Evolutionary conservation across 139 green algal genomes (phyloP).

Genomic region (Chlorella sp.): DNA sequence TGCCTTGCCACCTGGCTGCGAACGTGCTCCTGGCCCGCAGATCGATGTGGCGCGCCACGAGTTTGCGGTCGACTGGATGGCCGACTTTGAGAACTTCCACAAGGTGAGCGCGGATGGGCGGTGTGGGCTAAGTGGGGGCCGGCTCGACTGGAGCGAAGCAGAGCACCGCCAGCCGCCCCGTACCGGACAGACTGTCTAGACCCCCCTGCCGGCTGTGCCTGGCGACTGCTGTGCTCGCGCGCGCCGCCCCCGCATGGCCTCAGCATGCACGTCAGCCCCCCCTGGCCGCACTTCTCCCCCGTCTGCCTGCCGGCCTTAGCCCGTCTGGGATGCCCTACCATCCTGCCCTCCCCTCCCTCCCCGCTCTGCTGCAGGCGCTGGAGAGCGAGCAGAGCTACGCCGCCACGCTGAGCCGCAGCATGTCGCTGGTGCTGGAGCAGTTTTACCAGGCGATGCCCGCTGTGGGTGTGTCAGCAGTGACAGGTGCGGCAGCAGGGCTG

Average conservation of each 20-base stretch:
- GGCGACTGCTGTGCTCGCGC: too few species aligned
- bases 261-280: too few species aligned
- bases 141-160: too few species aligned
- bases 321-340: not conserved
- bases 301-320: not conserved
- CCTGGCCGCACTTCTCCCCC: not conserved
- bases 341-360: not conserved
- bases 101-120: too few species aligned
- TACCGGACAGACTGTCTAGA: too few species aligned
- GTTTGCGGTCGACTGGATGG: conserved; percentile 94
- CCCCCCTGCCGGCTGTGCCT: too few species aligned
- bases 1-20: too few species aligned
- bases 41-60: conserved; percentile 86
- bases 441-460: conserved; percentile 90
- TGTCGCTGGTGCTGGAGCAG: conserved; percentile 93
- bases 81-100: conserved; percentile 90
- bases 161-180: too few species aligned
- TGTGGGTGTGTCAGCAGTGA: conserved; percentile 92
- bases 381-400: conserved; percentile 83
- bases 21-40: too few species aligned
- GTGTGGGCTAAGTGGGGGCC: too few species aligned
- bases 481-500: conserved; percentile 73
- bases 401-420: conserved; percentile 75
- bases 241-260: too few species aligned
- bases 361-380: conserved; percentile 48